Conservation (phyloP, 441 rosid genomes). For the Corymbia calophylla region DNA sequence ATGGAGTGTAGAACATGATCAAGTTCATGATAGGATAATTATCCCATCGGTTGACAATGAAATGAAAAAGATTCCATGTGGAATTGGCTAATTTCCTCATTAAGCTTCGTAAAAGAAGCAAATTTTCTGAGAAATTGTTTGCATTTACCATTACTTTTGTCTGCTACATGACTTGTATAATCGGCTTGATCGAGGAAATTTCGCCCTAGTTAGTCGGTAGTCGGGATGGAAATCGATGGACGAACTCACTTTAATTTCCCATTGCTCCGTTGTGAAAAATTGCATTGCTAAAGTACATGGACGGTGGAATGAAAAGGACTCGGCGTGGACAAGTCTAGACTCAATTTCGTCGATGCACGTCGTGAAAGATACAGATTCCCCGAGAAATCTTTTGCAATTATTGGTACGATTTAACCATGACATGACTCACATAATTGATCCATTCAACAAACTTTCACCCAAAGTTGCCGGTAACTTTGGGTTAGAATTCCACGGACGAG, state of each 20-base stretch:
- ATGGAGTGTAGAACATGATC: too few species aligned
- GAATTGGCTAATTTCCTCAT: not conserved
- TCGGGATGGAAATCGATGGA: not conserved
- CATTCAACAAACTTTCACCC: not conserved
- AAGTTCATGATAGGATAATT: too few species aligned
- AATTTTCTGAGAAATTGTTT: not conserved
- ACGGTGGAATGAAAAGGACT: not conserved
- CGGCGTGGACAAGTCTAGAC: accelerated
- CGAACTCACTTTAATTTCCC: not conserved
- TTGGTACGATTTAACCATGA: not conserved
- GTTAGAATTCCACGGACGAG: not conserved
- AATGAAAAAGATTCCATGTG: not conserved
- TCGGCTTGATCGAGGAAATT: not conserved
- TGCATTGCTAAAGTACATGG: not conserved
- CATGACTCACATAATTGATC: not conserved
- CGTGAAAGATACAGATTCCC: not conserved
- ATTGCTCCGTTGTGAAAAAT: not conserved
- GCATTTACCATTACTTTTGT: not conserved
- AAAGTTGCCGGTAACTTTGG: not conserved
- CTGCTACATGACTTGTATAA: not conserved
- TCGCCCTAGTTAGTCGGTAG: not conserved
- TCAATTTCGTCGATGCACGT: not conserved
- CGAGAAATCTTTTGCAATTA: not conserved
- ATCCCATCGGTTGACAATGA: not conserved
- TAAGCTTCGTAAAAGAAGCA: not conserved